A percentile compares a stretch with the other conserved stretches of the same genome.
phyloP scores from a whole-genome alignment of 345 rosid genomes.

The Populus pruinosa region DNA sequence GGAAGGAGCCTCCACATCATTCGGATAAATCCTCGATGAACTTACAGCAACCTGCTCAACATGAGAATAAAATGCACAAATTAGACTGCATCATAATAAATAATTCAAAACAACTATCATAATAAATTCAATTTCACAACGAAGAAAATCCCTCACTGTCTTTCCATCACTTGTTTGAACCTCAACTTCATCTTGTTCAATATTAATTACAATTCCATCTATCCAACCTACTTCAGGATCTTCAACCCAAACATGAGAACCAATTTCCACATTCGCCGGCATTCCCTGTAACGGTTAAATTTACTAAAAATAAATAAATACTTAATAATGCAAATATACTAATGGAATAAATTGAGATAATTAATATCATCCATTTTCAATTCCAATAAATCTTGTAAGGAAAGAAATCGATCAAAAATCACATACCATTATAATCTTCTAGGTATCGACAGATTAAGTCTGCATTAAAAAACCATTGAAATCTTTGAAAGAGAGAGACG shows the following conservation, averaged over 20 bases:
- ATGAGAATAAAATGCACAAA: background rate
- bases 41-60: constrained; percentile 48
- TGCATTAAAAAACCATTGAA: background rate
- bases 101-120: background rate
- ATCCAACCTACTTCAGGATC: constrained; percentile 60
- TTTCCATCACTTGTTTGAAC: constrained; percentile 47
- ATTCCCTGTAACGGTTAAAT: constrained; percentile 29
- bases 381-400: too few relatives aligned
- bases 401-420: constrained; percentile 18
- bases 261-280: constrained; percentile 41
- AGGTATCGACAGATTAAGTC: background rate
- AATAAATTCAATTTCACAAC: background rate
- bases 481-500: too few relatives aligned
- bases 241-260: constrained; percentile 75
- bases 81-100: background rate
- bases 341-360: too few relatives aligned
- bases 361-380: too few relatives aligned
- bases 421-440: background rate
- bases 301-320: background rate
- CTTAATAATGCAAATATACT: too few relatives aligned
- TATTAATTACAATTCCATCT: constrained; percentile 61
- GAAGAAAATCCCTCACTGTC: constrained; percentile 34
- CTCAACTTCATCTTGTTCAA: constrained; percentile 56
- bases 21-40: constrained; percentile 51
- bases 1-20: constrained; percentile 58